Evolutionary conservation across 129 eudicot species (phyloP), one percentile per base, ranked within the genome.

Genomic region (Arctium minus): DNA sequence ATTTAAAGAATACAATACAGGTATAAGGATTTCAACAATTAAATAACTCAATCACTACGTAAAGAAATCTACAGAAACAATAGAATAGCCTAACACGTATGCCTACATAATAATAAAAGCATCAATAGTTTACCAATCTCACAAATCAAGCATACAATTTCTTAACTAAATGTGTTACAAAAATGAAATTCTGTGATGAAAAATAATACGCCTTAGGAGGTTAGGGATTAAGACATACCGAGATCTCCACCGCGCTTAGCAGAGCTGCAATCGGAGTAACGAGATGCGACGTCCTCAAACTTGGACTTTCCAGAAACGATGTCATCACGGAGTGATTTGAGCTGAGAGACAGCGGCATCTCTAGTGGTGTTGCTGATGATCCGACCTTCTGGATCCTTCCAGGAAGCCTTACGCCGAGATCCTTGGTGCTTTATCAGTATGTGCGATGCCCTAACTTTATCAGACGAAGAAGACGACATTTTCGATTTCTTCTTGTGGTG

Each of bases 221-320:
- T 53, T 37, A 79, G 9, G 8, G 22, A 6, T 64, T 6, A 74
- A 29, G 18, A 80, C 80, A 74, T 8, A 92, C 99, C 97, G 75
- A 95, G 95, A 95, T 95, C 99, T 46, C 99, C 99, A 70, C 97
- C 97, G 90, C 97, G 97, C 84, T 95, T 95, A 86, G 99, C 99
- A 68, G 97, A 95, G 91, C 92, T 91, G 87, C 99, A 95, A 86
- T 95, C 94, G 13, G 97, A 92, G 86, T 74, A 53, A 35, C 86
- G 80, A 65, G 94, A 32, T 3, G 99, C 99, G 78, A 95, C 87
- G 62, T 93, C 99, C 42, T 88, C 83, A 84, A 95, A 95, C 62
- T 88, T 89, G 1, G 90, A 91, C 15, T 92, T 86, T 12, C 92
- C 97, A 10, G 94, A 71, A 79, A 91, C 86, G 82, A 95, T 87